Evolutionary conservation across 2,329 filamentous ascomycete species (phyloP).

Genomic region (Colletotrichum limetticola): DNA sequence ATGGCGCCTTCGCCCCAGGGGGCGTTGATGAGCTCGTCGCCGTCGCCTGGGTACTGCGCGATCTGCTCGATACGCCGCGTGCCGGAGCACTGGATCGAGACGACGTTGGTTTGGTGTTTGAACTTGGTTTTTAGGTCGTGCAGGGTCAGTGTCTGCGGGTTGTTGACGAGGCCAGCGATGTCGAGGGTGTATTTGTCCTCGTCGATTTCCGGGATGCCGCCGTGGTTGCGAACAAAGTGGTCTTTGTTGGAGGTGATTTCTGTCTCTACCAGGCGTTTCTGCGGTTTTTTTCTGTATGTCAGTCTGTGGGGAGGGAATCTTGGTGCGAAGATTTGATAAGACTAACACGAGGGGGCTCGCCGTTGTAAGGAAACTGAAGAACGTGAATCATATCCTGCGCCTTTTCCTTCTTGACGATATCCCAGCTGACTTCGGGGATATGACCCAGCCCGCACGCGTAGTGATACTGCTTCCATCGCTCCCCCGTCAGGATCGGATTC

Average conservation of each 20-base stretch:
- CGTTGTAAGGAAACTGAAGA: slow-evolving; percentile 72
- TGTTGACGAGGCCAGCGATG: slow-evolving; percentile 70
- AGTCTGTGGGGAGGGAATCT: not conserved
- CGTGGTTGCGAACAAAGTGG: slow-evolving; percentile 78
- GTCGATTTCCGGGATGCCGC: slow-evolving; percentile 75
- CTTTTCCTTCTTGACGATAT: slow-evolving; percentile 63
- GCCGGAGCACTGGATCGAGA: slow-evolving; percentile 75
- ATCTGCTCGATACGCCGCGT: slow-evolving; percentile 78
- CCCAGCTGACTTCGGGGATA: slow-evolving; percentile 69
- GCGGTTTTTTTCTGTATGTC: slow-evolving; percentile 53
- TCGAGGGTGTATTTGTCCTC: slow-evolving; percentile 62
- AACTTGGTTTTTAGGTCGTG: slow-evolving; percentile 73
- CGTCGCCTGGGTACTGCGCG: slow-evolving; percentile 71
- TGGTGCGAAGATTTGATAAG: too few relatives aligned
- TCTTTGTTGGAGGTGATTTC: slow-evolving; percentile 67
- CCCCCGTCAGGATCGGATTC: slow-evolving; percentile 67
- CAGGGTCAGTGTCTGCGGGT: slow-evolving; percentile 66
- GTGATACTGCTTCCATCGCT: slow-evolving; percentile 69
- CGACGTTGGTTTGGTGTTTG: slow-evolving; percentile 65
- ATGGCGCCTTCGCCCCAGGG: slow-evolving; percentile 76
- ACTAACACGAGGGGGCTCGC: slow-evolving; percentile 54
- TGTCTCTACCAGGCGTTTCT: slow-evolving; percentile 65
- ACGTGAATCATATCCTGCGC: slow-evolving; percentile 70
- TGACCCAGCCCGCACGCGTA: slow-evolving; percentile 55
- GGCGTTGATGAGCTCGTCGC: slow-evolving; percentile 67